Evolutionary conservation across 176 grass and related monocot species (phyloP).

Genomic region (Poa annua): DNA sequence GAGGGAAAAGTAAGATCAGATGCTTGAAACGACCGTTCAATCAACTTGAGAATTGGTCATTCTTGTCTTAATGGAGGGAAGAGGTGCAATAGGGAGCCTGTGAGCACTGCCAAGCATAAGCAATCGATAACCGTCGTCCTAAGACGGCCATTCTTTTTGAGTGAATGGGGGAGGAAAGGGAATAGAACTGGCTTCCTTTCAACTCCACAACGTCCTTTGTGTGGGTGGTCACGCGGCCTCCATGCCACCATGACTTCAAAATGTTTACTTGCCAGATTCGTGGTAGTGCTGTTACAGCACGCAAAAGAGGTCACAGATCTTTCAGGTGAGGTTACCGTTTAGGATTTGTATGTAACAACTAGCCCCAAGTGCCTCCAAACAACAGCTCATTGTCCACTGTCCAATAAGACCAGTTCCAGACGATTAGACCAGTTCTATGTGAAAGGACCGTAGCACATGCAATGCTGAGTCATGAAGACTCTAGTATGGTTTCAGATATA

Average conservation of each 20-base stretch:
- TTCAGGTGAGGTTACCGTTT: slow-evolving; percentile 1
- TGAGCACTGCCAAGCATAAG: background rate
- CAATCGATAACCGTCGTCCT: background rate
- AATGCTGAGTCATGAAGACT: background rate
- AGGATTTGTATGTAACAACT: background rate
- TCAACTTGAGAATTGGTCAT: background rate
- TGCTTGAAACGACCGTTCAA: background rate
- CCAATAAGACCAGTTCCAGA: background rate
- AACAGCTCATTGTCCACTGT: background rate
- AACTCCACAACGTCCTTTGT: slow-evolving; percentile 1
- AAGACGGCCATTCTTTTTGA: background rate
- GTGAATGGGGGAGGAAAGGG: background rate
- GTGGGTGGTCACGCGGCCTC: slow-evolving; percentile 28
- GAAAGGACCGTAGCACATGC: background rate
- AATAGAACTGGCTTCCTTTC: slow-evolving; percentile 6
- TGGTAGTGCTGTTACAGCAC: slow-evolving; percentile 22
- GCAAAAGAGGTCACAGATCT: background rate
- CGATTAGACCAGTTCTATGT: background rate
- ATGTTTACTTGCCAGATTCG: background rate
- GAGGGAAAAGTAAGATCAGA: background rate
- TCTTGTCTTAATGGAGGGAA: background rate
- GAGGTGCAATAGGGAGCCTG: background rate
- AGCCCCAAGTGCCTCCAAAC: background rate
- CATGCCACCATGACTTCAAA: slow-evolving; percentile 5
- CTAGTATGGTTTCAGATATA: background rate